phyloP scores from a whole-genome alignment of 1,139 yeast genomes.

The Debaryomyces udenii region DNA sequence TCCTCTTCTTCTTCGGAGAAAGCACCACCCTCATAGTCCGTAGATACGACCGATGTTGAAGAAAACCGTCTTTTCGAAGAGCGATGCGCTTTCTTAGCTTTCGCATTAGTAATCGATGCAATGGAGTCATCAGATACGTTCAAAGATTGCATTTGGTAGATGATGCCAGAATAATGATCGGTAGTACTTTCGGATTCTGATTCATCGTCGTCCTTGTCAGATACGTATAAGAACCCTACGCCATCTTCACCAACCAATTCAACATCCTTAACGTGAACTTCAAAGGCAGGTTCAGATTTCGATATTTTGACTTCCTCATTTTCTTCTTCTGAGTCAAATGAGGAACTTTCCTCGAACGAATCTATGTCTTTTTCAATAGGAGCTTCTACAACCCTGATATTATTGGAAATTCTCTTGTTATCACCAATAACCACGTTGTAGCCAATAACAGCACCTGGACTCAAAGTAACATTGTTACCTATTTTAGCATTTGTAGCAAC shows the following conservation, averaged over 20 bases:
- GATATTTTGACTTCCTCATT: constrained; percentile 13
- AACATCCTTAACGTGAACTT: constrained; percentile 26
- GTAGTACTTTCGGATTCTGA: constrained; percentile 36
- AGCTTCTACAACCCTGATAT: constrained; percentile 54
- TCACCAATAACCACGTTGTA: constrained; percentile 68
- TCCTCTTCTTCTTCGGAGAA: constrained; percentile 64
- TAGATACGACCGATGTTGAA: constrained; percentile 41
- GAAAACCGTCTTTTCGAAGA: constrained; percentile 42
- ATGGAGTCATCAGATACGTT: constrained; percentile 82
- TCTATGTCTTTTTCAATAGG: constrained; percentile 41
- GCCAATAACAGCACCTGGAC: constrained; percentile 81
- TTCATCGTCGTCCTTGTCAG: constrained; percentile 49
- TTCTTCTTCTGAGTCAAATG: constrained; percentile 33
- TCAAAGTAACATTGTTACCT: constrained; percentile 52
- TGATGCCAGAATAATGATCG: constrained; percentile 38
- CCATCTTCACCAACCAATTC: constrained; percentile 63
- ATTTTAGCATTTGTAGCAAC: constrained; percentile 67
- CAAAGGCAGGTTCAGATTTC: constrained; percentile 10
- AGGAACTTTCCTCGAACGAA: constrained; percentile 23
- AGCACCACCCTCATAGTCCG: constrained; percentile 42
- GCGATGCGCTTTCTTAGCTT: constrained; percentile 30
- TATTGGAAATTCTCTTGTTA: constrained; percentile 47
- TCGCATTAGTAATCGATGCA: constrained; percentile 56
- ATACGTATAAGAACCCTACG: constrained; percentile 58
- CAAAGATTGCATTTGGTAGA: constrained; percentile 65